Percentiles rank a stretch among this genome's conserved stretches.
Conservation (phyloP, 108 stramenopile species). For the Nitzschia inconspicua region DNA sequence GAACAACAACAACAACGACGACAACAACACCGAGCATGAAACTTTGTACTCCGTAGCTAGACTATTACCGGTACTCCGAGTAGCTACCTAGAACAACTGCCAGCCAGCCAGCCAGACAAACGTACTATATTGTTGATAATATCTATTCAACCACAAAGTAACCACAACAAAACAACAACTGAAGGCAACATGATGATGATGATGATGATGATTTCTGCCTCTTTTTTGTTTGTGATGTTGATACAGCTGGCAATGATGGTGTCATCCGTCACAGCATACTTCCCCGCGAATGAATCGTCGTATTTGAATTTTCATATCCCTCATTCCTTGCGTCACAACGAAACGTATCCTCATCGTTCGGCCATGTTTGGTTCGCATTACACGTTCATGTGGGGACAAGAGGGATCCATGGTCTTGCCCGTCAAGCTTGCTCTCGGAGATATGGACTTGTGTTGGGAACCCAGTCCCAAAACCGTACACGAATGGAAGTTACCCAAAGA, state of each 20-base stretch:
- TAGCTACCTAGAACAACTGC: too few relatives aligned
- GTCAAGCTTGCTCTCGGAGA: background rate
- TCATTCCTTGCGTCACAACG: conserved; percentile 3
- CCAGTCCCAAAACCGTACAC: background rate
- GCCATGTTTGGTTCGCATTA: conserved; percentile 27
- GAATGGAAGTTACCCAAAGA: background rate
- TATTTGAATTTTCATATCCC: conserved; percentile 30
- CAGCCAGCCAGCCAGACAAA: too few relatives aligned
- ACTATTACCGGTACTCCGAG: too few relatives aligned
- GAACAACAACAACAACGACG: too few relatives aligned
- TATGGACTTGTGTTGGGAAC: background rate
- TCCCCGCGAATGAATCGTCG: conserved; percentile 17
- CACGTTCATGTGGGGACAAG: background rate
- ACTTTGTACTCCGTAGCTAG: too few relatives aligned
- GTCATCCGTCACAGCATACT: background rate
- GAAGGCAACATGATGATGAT: too few relatives aligned
- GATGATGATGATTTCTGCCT: too few relatives aligned
- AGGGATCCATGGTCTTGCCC: conserved; percentile 7
- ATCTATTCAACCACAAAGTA: too few relatives aligned
- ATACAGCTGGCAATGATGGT: background rate
- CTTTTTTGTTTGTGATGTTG: too few relatives aligned
- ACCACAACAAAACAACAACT: too few relatives aligned
- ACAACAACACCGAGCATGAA: too few relatives aligned
- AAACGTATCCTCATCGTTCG: conserved; percentile 6
- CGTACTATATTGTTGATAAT: too few relatives aligned